Base-by-base conservation (phyloP, 331 rosid genomes). In the Erythrophleum ivorense region DNA sequence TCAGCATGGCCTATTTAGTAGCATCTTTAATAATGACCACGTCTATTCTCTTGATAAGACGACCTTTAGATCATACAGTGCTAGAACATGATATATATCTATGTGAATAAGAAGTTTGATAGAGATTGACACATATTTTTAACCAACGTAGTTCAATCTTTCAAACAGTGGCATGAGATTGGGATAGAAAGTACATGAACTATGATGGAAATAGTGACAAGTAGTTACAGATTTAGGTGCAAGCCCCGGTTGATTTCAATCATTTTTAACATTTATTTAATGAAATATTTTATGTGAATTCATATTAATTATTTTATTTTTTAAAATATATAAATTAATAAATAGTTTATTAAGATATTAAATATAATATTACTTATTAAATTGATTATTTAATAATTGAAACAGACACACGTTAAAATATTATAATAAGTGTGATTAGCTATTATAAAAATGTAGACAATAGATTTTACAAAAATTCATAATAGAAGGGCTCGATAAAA, bases 211-310 rank as follows among this genome's bases (percentile, higher is more conserved):
- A 43, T 52, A 69, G 55, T 45, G 9, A 18, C 43, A n/a, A 12
- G 14, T 78, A 21, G 41, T 75, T 58, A 48, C 21, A 21, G 67
- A 12, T 50, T 38, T 71, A 40, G 76, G 74, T 69, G 81, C 12
- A 19, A 50, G 74, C 19, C 4, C 36, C 7, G 9, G 31, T 31
- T n/a, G 14, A 6, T 55, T 55, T n/a, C 3, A 55, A 48, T 6
- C 52, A 11, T 24, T 24, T 24, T 24, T 24, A 24, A 24, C 29
- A 24, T 24, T 24, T 24, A 24, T 24, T 24, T 24, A 24, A 1
- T 24, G 29, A 24, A 24, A 24, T 24, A 24, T 24, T 24, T 24
- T 24, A 24, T 24, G 29, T 24, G 29, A 24, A 24, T 24, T 24
- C 29, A 24, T 24, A 24, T 24, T 24, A 24, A 24, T 24, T 24